These are phyloP conservation scores for Crithidia thermophila DNA, from an alignment of 208 protist species.

Conservation along the genomic window DNA sequence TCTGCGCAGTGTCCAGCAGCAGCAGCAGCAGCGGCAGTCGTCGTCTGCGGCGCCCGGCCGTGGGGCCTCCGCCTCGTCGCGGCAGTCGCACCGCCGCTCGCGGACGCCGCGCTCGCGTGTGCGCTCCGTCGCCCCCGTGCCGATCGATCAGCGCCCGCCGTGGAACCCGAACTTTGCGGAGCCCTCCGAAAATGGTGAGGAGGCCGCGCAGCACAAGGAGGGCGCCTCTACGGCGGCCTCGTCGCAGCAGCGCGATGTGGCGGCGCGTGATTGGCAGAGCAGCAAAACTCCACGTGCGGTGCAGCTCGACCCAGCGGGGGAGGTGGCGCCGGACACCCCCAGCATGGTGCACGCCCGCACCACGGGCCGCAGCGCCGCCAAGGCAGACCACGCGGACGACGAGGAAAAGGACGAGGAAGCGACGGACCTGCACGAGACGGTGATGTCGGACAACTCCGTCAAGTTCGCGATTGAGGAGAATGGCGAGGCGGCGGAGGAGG, in stretches of 20 bases:
- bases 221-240: not conserved
- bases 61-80: not conserved
- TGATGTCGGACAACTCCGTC: not conserved
- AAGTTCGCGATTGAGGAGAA: constrained; percentile 2
- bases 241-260: not conserved
- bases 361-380: not conserved
- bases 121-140: not conserved
- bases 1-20: too few relatives aligned
- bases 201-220: not conserved
- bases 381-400: not conserved
- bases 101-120: not conserved
- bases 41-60: not conserved
- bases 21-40: constrained; percentile 8
- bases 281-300: constrained; percentile 2
- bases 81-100: constrained; percentile 15
- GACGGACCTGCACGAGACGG: not conserved
- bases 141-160: constrained; percentile 18
- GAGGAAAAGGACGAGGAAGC: not conserved
- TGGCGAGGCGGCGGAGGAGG: not conserved
- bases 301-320: not conserved
- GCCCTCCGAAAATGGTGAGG: not conserved
- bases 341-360: constrained; percentile 11
- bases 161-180: constrained; percentile 18
- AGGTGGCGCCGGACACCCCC: constrained; percentile 22
- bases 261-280: not conserved